Base-by-base conservation (phyloP, 805 yeast species). In the Metschnikowia peoriensis region DNA sequence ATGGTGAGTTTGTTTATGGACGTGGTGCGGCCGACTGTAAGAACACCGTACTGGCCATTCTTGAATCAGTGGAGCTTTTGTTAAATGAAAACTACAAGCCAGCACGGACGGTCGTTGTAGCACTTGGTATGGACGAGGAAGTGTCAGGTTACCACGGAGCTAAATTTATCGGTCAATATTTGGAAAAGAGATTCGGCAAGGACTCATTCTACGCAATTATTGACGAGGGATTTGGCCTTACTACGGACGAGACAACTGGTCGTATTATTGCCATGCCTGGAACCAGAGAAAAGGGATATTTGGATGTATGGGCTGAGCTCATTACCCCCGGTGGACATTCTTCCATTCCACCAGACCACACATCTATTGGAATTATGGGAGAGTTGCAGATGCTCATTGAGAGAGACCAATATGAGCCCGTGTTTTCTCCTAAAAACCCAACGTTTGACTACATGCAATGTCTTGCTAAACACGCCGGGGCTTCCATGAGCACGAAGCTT, bases 191-290 rank as follows among this genome's bases (percentile, higher is more conserved):
- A 15, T 61, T 57, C 17, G 64, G 64, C 8, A 41, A 41, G 16
- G 54, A 61, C 47, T 47, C 57, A 1, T 47, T 61, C 44, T 52
- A 57, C 41, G 61, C 63, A 22, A 48, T 61, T 27, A 50, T 61
- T 16, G 64, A 61, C 34, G 64, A 61, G 35, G 64, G 64, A 17
- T 34, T 52, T 27, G 78, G 82, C 4, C 53, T 71, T 28, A 49
- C 52, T 6, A 41, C 51, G 11, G 73, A 69, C 41, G 54, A 60
- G 2, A 65, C 51, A 50, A 80, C 85, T 12, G 83, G 82, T 16
- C 88, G 85, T 62, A 63, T 62, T 38, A 71, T 78, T 84, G 96
- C 65, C 65, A 69, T 48, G 59, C 76, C 61, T 69, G 83, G 66
- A 7, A 66, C 71, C 2, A 69, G 80, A 16, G 88, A 79, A 38